phyloP scores from a whole-genome alignment of 2,329 filamentous ascomycete genomes.

The Colletotrichum costaricense region DNA sequence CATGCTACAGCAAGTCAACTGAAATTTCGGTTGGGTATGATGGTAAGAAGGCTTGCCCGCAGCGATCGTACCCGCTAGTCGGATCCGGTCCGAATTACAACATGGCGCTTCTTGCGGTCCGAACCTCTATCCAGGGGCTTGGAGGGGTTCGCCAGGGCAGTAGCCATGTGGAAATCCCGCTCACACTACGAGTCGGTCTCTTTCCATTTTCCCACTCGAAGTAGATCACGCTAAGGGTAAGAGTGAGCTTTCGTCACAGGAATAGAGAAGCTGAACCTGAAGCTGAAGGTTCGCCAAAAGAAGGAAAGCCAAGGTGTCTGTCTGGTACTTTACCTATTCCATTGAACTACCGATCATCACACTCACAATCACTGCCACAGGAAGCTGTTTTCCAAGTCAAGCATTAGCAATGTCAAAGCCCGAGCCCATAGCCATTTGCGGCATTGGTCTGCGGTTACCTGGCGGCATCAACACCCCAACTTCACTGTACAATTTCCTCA shows the following conservation, averaged over 20 bases:
- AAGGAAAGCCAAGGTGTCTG: no score
- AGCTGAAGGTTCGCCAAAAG: no score
- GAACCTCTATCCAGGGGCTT: not conserved
- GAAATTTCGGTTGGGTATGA: not conserved
- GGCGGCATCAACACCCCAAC: conserved; percentile 25
- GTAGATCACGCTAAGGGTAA: not conserved
- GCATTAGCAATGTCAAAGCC: not conserved
- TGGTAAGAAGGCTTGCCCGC: not conserved
- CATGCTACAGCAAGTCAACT: not conserved
- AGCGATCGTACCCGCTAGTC: not conserved
- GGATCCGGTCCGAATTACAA: not conserved
- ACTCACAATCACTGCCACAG: not conserved
- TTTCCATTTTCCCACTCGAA: no score
- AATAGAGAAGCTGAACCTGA: no score
- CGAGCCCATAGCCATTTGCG: conserved; percentile 24
- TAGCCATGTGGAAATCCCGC: not conserved
- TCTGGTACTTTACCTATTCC: no score
- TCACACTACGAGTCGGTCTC: no score
- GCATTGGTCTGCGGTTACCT: conserved; percentile 28
- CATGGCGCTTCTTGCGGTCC: not conserved
- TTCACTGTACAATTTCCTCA: conserved; percentile 21
- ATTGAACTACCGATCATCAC: not conserved
- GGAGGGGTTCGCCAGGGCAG: no score
- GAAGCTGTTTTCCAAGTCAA: not conserved
- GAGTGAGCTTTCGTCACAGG: not conserved